Evolutionary conservation across 495 filamentous ascomycete genomes (phyloP).

Genomic region (Halenospora varia): DNA sequence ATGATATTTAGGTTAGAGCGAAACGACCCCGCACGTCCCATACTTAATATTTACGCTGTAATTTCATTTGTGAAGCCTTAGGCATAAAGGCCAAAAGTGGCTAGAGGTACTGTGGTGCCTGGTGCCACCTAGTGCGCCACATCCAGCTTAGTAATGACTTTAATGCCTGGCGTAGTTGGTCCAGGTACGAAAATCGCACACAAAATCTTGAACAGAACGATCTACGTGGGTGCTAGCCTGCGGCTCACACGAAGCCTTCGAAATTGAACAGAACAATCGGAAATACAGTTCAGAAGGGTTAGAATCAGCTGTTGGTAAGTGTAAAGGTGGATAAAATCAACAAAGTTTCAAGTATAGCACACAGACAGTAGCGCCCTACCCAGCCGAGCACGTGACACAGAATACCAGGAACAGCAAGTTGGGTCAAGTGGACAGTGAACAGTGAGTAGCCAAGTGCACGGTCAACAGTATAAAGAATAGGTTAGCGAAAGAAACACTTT

Average conservation of each 20-base stretch:
- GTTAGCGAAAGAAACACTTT: neutral
- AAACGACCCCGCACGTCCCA: too few species aligned
- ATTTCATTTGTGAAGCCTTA: too few species aligned
- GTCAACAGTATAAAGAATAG: neutral
- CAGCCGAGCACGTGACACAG: neutral
- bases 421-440: neutral
- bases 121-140: too few species aligned
- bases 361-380: neutral
- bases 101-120: too few species aligned
- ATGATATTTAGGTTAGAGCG: too few species aligned
- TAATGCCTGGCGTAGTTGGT: too few species aligned
- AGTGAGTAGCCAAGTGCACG: neutral
- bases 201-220: too few species aligned
- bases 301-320: slow-evolving; percentile 3
- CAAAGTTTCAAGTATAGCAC: neutral
- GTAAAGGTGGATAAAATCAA: neutral
- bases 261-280: slow-evolving; percentile 7
- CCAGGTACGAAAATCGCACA: too few species aligned
- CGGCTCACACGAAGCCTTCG: slow-evolving; percentile 14
- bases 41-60: too few species aligned
- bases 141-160: too few species aligned
- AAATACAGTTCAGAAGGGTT: neutral
- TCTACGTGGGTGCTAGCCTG: slow-evolving; percentile 10
- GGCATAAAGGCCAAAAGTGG: too few species aligned
- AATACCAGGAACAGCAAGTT: neutral